Evolutionary conservation across 2,329 filamentous ascomycete species (phyloP).

Genomic region (Talaromyces sp.): DNA sequence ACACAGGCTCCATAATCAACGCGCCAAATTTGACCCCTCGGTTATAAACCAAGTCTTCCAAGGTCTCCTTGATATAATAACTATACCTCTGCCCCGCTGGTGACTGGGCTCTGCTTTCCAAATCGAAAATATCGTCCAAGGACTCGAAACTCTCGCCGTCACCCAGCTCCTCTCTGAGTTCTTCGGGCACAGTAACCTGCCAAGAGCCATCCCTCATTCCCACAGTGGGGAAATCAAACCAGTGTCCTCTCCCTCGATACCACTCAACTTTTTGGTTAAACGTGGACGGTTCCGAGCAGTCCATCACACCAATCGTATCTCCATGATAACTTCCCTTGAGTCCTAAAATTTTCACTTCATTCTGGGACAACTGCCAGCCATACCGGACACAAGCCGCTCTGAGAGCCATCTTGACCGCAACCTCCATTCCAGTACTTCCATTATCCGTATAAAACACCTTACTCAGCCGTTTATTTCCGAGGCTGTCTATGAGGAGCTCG

Average conservation of each 20-base stretch:
- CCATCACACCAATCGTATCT: conserved; percentile 86
- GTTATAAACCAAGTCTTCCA: conserved; percentile 50
- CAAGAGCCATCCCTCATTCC: conserved; percentile 63
- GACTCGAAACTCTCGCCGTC: conserved; percentile 42
- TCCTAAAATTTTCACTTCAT: conserved; percentile 64
- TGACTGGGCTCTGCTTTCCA: conserved; percentile 45
- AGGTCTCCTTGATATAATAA: conserved; percentile 52
- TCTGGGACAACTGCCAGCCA: conserved; percentile 55
- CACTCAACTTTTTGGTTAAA: conserved; percentile 83
- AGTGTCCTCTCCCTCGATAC: conserved; percentile 73
- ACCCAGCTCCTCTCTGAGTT: conserved; percentile 46
- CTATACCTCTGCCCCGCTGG: conserved; percentile 53
- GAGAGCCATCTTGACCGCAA: conserved; percentile 80
- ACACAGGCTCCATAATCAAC: conserved; percentile 72
- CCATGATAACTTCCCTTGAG: conserved; percentile 80
- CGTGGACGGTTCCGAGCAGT: conserved; percentile 70
- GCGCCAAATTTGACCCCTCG: conserved; percentile 68
- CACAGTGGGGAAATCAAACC: conserved; percentile 75
- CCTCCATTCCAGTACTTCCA: conserved; percentile 77
- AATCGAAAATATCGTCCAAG: conserved; percentile 58
- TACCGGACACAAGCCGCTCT: conserved; percentile 65
- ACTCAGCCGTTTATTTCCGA: conserved; percentile 60
- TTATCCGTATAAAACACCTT: conserved; percentile 83
- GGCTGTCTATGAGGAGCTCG: conserved; percentile 55
- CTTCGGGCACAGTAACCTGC: conserved; percentile 56